Evolutionary conservation across 495 filamentous ascomycete species (phyloP), one percentile per base, ranked within the genome.

Genomic region (Pseudotulostoma volvatum): DNA sequence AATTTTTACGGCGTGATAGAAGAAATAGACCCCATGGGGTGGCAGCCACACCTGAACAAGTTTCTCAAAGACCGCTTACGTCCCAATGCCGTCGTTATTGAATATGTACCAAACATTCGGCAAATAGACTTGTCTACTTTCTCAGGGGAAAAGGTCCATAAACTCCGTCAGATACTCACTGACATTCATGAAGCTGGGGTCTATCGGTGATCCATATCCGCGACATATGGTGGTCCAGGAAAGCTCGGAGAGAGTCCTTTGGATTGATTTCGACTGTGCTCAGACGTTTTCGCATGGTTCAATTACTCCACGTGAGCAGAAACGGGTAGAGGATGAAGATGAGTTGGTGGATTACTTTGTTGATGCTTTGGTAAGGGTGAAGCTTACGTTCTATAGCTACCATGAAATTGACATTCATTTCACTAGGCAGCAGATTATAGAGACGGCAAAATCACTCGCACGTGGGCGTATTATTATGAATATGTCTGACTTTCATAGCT

Each of bases 191-290:
- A 41, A 20, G 45, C 43, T 14, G 31, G 38, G 11, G 38, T 51
- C 20, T 31, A 43, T 23, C 51, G 45, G 41, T 30, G 51, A 51
- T 40, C 17, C 45, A 1, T 40, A 45, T 13, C 50, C 49, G 4
- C 31, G 50, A 28, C 49, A 52, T 33, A 52, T 52, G 50, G 47
- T 50, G 42, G 34, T 50, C 13, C 36, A 9, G 30, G 19, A 40
- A 34, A 17, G 31, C 19, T 33, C 23, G 13, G 44, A 42, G 3
- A 45, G 44, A 33, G 47, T 44, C 14, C 42, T 53, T 21, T 53
- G 50, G 50, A 45, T 54, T 30, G 51, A 54, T 38, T 54, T 52
- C 42, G 48, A 54, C 40, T 41, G 23, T 41, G 45, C 48, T 16
- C 49, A 50, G 25, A 50, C 43, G 14, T 52, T 44, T 18, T 33